Evolutionary conservation across 805 yeast species (phyloP).

Genomic region (Kuraishia floccosa): DNA sequence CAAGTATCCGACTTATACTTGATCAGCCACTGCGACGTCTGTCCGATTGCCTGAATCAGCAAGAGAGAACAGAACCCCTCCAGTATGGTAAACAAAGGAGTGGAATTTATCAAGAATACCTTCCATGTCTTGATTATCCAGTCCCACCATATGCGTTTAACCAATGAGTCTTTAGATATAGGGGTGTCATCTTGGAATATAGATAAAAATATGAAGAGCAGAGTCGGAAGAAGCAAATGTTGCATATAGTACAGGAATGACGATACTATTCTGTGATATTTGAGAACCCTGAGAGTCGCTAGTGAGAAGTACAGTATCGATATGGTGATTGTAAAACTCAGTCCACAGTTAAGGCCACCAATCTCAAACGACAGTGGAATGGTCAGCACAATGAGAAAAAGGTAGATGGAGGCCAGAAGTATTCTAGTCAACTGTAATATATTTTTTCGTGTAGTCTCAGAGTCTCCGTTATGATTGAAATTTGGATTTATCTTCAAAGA

Average conservation of each 20-base stretch:
- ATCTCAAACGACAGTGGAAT: constrained; percentile 91
- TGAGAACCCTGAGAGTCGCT: constrained; percentile 58
- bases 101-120: constrained; percentile 58
- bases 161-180: constrained; percentile 6
- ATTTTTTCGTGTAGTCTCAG: no score
- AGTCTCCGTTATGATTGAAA: no score
- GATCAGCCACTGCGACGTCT: constrained; percentile 63
- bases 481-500: no score
- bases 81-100: constrained; percentile 78
- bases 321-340: constrained; percentile 70
- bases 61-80: constrained; percentile 91
- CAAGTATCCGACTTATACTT: constrained; percentile 58
- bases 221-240: constrained; percentile 71
- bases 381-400: constrained; percentile 61
- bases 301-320: constrained; percentile 57
- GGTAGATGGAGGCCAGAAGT: constrained; percentile 45
- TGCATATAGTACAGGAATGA: constrained; percentile 63
- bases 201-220: constrained; percentile 58
- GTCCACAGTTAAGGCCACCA: constrained; percentile 86
- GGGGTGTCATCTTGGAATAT: constrained; percentile 24
- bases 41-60: constrained; percentile 88
- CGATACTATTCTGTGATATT: constrained; percentile 30
- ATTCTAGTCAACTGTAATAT: constrained; percentile 6
- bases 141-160: constrained; percentile 19
- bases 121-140: constrained; percentile 57